A percentile compares a stretch with the other conserved stretches of the same genome.
Evolutionary conservation across 192 early-diverging fungal genomes (phyloP).

Genomic region (Umbelopsis ramanniana): DNA sequence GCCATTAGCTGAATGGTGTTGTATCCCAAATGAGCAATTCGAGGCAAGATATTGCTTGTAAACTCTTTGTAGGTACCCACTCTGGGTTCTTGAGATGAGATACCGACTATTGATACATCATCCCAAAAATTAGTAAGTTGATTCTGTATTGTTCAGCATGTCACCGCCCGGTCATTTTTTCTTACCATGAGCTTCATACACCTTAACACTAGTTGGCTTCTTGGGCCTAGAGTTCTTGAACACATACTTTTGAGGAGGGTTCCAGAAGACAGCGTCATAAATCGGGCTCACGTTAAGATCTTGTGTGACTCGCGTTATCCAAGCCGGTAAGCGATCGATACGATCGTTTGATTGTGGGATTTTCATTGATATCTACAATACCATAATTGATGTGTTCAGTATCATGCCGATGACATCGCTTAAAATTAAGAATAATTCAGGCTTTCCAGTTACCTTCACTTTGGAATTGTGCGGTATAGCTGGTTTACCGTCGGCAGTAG

Average conservation of each 20-base stretch:
- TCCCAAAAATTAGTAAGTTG: neutral
- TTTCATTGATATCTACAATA: conserved; percentile 71
- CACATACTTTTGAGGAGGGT: conserved; percentile 80
- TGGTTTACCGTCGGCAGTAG: conserved; percentile 59
- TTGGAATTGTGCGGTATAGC: conserved; percentile 87
- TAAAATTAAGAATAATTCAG: neutral
- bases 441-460: conserved; percentile 66
- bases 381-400: neutral
- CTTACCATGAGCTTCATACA: conserved; percentile 94
- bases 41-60: conserved; percentile 79
- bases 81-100: conserved; percentile 81
- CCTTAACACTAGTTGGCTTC: conserved; percentile 66
- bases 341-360: conserved; percentile 68
- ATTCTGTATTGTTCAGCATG: too few species aligned
- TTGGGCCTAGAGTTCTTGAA: conserved; percentile 80
- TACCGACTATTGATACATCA: conserved; percentile 70
- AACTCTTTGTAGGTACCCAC: conserved; percentile 91
- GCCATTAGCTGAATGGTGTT: conserved; percentile 90
- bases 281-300: conserved; percentile 76
- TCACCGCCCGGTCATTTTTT: too few species aligned
- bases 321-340: conserved; percentile 91
- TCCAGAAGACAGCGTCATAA: conserved; percentile 95
- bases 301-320: conserved; percentile 87
- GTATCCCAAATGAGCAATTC: conserved; percentile 83
- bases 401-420: neutral